Base-by-base conservation (phyloP, 805 yeast genomes). In the Saturnispora besseyi region DNA sequence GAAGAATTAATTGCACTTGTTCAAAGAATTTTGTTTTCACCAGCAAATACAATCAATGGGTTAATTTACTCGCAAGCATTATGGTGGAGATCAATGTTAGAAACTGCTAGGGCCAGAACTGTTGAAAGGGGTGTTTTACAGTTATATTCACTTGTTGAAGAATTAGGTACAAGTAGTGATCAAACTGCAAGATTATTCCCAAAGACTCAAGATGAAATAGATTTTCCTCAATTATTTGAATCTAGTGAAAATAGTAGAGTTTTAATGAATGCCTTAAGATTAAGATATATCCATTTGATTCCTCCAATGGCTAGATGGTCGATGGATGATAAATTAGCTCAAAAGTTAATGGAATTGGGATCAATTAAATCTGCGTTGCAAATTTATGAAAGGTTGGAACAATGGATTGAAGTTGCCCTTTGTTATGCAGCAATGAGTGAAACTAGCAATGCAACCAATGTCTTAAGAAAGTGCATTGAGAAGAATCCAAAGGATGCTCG, bases 101-200 rank as follows among this genome's bases (percentile, higher is more conserved):
- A 93, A 63, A 78, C 96, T 0, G 74, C 75, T 45, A 82, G 81
- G 56, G 80, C 95, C 1, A 82, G 85, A 62, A 91, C 97, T 1
- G 83, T 91, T 24, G 98, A 93, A 67, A 77, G 99, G 63, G 98
- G 98, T 46, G 81, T 90, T 4, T 71, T 93, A 46, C 99, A 93
- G 66, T 82, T 93, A 83, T 91, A 90, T 49, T 82, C 95, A 3
- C 70, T 93, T 41, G 93, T 90, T 28, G 96, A 89, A 61, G 96
- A 90, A 63, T 71, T 88, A 26, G 95, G 91, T 2, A 74, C 82
- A 50, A 77, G 81, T 50, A 60, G 68, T 11, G 78, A 84, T 46
- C 71, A 74, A 48, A 69, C 82, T 8, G 64, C 68, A 2, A 74
- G 81, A 56, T 70, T 71, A 59, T 78, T 72, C 67, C 86, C 75